phyloP scores from a whole-genome alignment of 208 protist genomes.

The Entamoeba dispar region DNA sequence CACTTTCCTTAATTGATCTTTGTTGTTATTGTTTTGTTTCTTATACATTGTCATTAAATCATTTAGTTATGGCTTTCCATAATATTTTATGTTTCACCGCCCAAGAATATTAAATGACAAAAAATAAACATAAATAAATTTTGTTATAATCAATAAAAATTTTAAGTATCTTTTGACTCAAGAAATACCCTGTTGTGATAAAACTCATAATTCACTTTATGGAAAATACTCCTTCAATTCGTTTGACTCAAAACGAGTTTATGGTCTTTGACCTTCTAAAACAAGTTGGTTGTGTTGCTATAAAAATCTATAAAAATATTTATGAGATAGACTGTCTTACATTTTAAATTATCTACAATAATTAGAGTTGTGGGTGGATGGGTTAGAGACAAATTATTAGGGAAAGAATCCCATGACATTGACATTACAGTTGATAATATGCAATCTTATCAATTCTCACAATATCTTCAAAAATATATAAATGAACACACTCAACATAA shows the following conservation, averaged over 20 bases:
- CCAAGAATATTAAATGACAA: too few relatives aligned
- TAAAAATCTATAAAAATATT: background rate
- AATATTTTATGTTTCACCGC: too few relatives aligned
- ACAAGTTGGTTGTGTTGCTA: background rate
- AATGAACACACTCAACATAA: background rate
- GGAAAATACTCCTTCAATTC: background rate
- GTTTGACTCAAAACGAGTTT: background rate
- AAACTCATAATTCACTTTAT: too few relatives aligned
- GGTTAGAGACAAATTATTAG: slow-evolving; percentile 81
- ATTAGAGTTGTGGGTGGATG: slow-evolving; percentile 69
- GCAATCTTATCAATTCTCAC: slow-evolving; percentile 56
- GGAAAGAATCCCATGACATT: slow-evolving; percentile 59
- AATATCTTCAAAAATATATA: slow-evolving; percentile 50
- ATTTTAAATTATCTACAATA: background rate
- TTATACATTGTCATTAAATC: too few relatives aligned
- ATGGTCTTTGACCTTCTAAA: background rate
- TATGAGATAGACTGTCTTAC: background rate
- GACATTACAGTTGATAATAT: slow-evolving; percentile 80
- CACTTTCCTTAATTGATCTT: too few relatives aligned
- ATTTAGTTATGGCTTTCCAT: too few relatives aligned
- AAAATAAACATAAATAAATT: too few relatives aligned
- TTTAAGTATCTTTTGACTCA: too few relatives aligned
- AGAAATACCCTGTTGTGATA: too few relatives aligned
- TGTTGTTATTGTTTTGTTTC: too few relatives aligned
- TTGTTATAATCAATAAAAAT: too few relatives aligned